Percentiles rank a stretch among this genome's conserved stretches.
phyloP scores from a whole-genome alignment of 2,329 filamentous ascomycete genomes.

The Diaporthe helianthi region DNA sequence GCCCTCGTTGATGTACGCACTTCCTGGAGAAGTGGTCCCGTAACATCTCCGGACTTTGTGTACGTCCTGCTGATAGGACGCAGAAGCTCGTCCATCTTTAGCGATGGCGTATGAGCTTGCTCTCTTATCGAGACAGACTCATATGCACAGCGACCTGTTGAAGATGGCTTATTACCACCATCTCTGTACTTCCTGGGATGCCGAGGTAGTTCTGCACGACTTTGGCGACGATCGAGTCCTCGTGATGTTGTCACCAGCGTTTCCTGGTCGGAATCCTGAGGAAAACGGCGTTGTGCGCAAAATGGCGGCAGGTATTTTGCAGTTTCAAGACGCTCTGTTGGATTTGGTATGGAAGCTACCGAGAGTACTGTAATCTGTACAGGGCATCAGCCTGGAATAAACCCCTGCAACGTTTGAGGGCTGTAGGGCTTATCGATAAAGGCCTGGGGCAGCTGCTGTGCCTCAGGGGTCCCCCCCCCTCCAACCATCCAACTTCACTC shows the following conservation, averaged over 20 bases:
- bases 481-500: conserved; percentile 16
- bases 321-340: too few relatives aligned
- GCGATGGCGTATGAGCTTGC: neutral
- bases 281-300: neutral
- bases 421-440: conserved; percentile 33
- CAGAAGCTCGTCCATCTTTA: conserved; percentile 63
- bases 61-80: conserved; percentile 62
- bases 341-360: neutral
- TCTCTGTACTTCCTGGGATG: neutral
- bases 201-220: neutral
- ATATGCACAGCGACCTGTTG: neutral
- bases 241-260: neutral
- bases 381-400: neutral
- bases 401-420: neutral
- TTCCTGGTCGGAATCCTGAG: neutral
- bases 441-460: conserved; percentile 23
- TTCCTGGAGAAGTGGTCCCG: conserved; percentile 49
- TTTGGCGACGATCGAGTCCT: neutral
- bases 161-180: neutral
- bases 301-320: neutral
- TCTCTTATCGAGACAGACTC: neutral
- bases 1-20: conserved; percentile 39
- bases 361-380: neutral
- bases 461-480: conserved; percentile 23
- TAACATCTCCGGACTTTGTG: conserved; percentile 46